Base-by-base conservation (phyloP, 177 flowering plant species). In the Vitis hybrid region DNA sequence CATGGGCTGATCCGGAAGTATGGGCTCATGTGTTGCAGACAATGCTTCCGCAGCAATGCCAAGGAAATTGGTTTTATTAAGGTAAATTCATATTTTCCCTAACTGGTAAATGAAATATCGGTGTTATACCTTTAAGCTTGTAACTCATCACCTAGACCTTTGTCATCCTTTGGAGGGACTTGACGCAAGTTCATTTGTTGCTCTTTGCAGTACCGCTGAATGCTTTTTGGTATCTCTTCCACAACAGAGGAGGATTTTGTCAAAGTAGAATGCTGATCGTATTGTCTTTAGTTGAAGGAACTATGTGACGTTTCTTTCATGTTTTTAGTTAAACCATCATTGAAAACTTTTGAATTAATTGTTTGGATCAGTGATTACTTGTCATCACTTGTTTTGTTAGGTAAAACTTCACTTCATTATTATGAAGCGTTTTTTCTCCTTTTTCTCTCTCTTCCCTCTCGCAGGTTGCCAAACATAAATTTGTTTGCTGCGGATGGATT, bases 31-130 rank as follows among this genome's bases (percentile, higher is more conserved):
- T 79, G 82, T 47, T 82, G 84, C 80, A 76, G 84, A 51, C 84
- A 82, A 54, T 82, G 84, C 77, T 82, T 82, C 73, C 80, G 80
- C 64, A 82, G 84, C 82, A 82, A 82, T 20, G 84, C 84, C 68
- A 82, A 82, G 75, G 82, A 79, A 62, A 82, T 82, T 64, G 82
- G 82, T 14, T 82, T 82, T 75, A 79, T 82, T 64, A 82, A 82
- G 82, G 84, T 76, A 66, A 18, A 19, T 33, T n/a, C 20, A 14
- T 50, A 10, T n/a, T 44, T 11, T 31, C 28, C 17, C 22, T 17
- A 58, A 47, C 17, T 15, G 47, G 47, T 38, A 8, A 5, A 8
- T 38, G 47, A 38, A 28, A 38, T 38, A 8, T 8, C 9, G 4
- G 47, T 38, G 47, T 38, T 38, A 8, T 38, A 8, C 47, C 47